Percentiles rank a stretch among this genome's conserved stretches.
Conservation (phyloP, 2,329 filamentous ascomycete genomes). For the Mariannaea sp. region DNA sequence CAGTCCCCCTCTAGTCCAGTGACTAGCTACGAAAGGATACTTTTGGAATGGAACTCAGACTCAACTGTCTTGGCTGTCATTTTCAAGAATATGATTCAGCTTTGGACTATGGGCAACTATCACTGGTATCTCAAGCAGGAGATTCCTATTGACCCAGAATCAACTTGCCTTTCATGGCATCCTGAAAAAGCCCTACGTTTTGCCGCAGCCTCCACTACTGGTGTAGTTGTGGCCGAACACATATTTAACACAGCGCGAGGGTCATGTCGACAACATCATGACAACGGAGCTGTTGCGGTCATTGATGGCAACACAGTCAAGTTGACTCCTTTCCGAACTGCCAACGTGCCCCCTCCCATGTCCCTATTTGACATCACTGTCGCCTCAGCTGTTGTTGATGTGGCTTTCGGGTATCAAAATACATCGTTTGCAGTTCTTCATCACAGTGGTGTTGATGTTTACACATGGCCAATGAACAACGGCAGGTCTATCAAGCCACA, state of each 20-base stretch:
- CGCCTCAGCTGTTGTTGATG: constrained; percentile 69
- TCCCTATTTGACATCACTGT: constrained; percentile 74
- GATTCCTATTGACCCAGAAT: constrained; percentile 53
- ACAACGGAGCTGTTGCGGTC: constrained; percentile 79
- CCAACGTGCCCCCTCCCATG: constrained; percentile 94
- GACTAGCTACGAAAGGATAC: constrained; percentile 61
- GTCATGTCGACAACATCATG: constrained; percentile 70
- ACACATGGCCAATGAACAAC: constrained; percentile 68
- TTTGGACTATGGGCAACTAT: constrained; percentile 98
- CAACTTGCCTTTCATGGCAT: constrained; percentile 70
- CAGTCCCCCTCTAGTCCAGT: constrained; percentile 65
- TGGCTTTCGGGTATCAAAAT: constrained; percentile 71
- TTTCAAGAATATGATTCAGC: constrained; percentile 74
- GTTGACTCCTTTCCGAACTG: constrained; percentile 80
- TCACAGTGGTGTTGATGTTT: constrained; percentile 67
- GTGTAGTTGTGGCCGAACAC: constrained; percentile 67
- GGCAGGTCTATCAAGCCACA: constrained; percentile 53
- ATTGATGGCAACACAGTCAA: constrained; percentile 82
- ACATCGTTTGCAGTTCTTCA: constrained; percentile 75
- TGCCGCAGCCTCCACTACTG: constrained; percentile 55
- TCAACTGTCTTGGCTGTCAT: constrained; percentile 88
- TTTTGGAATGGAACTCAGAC: constrained; percentile 86
- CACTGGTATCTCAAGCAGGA: constrained; percentile 98
- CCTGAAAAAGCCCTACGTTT: constrained; percentile 80
- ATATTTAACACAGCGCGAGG: constrained; percentile 71